Evolutionary conservation across 306 rosid genomes (phyloP), one percentile per base, ranked within the genome.

Genomic region (barrel medic (Medicago truncatula)): DNA sequence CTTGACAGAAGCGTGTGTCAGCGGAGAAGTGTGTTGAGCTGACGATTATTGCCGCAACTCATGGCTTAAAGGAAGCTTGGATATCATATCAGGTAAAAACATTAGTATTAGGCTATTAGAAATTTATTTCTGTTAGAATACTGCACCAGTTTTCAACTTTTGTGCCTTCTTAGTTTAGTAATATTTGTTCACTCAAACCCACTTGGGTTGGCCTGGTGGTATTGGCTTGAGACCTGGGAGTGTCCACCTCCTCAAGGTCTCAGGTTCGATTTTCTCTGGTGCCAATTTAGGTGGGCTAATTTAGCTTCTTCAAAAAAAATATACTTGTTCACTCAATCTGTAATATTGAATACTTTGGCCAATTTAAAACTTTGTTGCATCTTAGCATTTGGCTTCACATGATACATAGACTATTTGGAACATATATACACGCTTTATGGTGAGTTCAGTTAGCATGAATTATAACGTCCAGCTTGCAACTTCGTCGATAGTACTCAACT

Each of bases 21-120:
- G 83, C 97, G 23, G 98, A 90, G 89, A 89, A 70, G 82, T 95
- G 98, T 66, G 97, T 92, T 1, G 96, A 95, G 88, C 88, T 90
- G 76, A 87, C 93, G 40, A 92, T 95, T 80, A 88, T 95, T 85
- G 97, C 98, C 65, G 92, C 97, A 23, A 84, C 90, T 63, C 97
- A 92, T 89, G 85, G 85, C 77, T 84, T 95, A 40, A 95, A 90
- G 78, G 98, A 95, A 90, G 98, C 82, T 81, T 95, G 98, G 98
- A 95, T 95, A 86, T 90, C 98, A 70, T 66, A 78, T 85, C 97
- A 92, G 96, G 98, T 95, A 86, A 71, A 67, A 46, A 23, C 75
- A 76, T 81, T 70, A 53, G 17, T 44, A 78, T 76, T 69, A 58
- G 52, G 52, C 16, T 47, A 71, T 78, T 67, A 49, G 61, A 56